Base-by-base conservation (phyloP, 352 stramenopile species). In the Phytophthora pisi region DNA sequence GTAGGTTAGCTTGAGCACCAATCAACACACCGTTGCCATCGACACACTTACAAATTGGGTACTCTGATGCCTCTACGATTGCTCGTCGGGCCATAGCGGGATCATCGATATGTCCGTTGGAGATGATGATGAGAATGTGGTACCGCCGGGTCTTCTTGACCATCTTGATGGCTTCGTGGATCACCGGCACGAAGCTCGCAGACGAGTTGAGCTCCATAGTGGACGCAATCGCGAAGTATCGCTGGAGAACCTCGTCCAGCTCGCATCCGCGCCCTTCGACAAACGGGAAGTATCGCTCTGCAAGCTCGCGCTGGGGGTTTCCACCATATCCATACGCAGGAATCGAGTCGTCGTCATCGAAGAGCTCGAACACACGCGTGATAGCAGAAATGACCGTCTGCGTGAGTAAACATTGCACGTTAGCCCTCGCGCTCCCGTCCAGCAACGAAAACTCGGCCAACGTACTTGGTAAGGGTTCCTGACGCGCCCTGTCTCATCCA, bases 121-220 rank as follows among this genome's bases (percentile, higher is more conserved):
- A 84, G 16, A 95, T 82, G 57, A 96, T 89, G 20, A 96, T 84
- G 46, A 96, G 75, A 26, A 96, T 92, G 61, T 96, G 88, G 56
- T 93, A 95, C 8, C 69, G 64, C 5, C 65, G 60, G 2, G 78
- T 73, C 51, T 68, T 72, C 43, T 78, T 61, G 10, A 81, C 82
- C 15, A 74, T 73, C 28, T 88, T 70, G 51, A 93, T 89, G 24
- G 88, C 65, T 66, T 92, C 65, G 11, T 77, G 40, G 53, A 96
- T 94, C 56, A 91, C 79, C 61, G 70, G 90, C 56, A 69, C 72
- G 70, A 79, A 95, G 59, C 88, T 93, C 2, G 82, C 90, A 0
- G 84, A 76, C 0, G 79, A 78, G 9, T 78, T 89, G 5, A 93
- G 76, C 61, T 87, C 74, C 52, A 94, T 66, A 2, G 72, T 81